Conservation (phyloP, 176 grass and related monocot genomes). For the Oryza meyeriana region DNA sequence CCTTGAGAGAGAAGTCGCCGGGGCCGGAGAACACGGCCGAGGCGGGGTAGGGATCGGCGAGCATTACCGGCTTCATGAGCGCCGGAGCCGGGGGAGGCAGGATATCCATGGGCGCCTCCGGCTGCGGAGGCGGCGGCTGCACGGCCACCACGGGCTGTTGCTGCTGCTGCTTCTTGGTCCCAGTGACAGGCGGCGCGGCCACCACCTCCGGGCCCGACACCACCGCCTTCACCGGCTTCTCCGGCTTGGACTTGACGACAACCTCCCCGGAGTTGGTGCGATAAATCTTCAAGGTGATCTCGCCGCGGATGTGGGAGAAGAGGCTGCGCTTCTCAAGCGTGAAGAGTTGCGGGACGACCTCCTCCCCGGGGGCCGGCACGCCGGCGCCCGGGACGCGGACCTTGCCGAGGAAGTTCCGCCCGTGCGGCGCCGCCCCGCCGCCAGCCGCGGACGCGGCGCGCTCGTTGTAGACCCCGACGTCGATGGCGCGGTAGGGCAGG, state of each 20-base stretch:
- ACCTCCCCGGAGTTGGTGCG: slow-evolving; percentile 41
- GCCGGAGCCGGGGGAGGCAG: slow-evolving; percentile 5
- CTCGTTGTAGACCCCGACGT: slow-evolving; percentile 84
- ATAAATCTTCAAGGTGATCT: slow-evolving; percentile 92
- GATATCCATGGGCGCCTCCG: slow-evolving; percentile 32
- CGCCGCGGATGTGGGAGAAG: slow-evolving; percentile 89
- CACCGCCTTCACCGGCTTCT: slow-evolving; percentile 37
- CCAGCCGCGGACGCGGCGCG: neutral
- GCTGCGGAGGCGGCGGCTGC: slow-evolving; percentile 35
- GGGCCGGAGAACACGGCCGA: slow-evolving; percentile 34
- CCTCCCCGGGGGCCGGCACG: slow-evolving; percentile 67
- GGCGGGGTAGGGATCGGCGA: slow-evolving; percentile 56
- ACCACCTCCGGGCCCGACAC: slow-evolving; percentile 41
- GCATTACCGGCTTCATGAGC: slow-evolving; percentile 41
- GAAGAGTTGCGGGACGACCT: slow-evolving; percentile 72
- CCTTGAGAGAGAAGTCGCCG: slow-evolving; percentile 69
- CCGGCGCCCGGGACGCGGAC: slow-evolving; percentile 63
- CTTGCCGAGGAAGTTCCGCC: slow-evolving; percentile 88
- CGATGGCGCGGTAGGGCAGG: slow-evolving; percentile 82
- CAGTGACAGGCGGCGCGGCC: slow-evolving; percentile 3
- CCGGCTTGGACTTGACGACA: slow-evolving; percentile 13
- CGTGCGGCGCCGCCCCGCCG: neutral
- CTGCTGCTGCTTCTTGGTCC: slow-evolving; percentile 41
- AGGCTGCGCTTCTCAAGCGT: slow-evolving; percentile 82
- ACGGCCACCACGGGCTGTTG: slow-evolving; percentile 27